phyloP scores from a whole-genome alignment of 2,329 filamentous ascomycete species.

The Lachnum nothofagi region DNA sequence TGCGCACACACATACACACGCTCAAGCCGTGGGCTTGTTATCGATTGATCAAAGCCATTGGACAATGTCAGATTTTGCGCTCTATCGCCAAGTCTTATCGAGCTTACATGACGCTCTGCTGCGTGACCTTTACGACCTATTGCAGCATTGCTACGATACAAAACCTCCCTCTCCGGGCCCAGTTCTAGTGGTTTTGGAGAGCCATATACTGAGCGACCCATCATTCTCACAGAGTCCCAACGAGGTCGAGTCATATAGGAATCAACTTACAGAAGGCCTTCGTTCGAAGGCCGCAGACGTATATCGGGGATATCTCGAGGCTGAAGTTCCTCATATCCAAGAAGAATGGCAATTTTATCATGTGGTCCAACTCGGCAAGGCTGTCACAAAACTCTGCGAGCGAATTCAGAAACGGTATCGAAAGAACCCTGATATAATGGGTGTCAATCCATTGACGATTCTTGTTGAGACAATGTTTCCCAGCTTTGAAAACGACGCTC shows the following conservation, averaged over 20 bases:
- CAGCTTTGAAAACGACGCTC: slow-evolving; percentile 82
- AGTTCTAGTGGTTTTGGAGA: slow-evolving; percentile 72
- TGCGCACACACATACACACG: slow-evolving; percentile 30
- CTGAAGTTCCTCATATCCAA: slow-evolving; percentile 72
- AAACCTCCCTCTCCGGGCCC: slow-evolving; percentile 77
- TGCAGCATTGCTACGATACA: slow-evolving; percentile 83
- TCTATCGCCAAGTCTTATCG: slow-evolving; percentile 70
- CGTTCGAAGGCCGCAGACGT: slow-evolving; percentile 69
- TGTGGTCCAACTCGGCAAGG: slow-evolving; percentile 81
- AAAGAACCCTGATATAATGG: slow-evolving; percentile 83
- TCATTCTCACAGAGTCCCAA: slow-evolving; percentile 67
- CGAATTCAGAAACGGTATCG: slow-evolving; percentile 89
- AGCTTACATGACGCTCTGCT: slow-evolving; percentile 75
- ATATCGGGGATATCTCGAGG: slow-evolving; percentile 73
- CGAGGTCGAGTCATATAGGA: slow-evolving; percentile 66
- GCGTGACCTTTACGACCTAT: slow-evolving; percentile 79
- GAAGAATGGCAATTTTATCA: slow-evolving; percentile 87
- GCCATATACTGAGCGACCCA: slow-evolving; percentile 74
- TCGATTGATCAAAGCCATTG: slow-evolving; percentile 58
- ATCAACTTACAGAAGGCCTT: slow-evolving; percentile 67
- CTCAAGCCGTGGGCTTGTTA: slow-evolving; percentile 39
- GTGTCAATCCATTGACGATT: slow-evolving; percentile 59
- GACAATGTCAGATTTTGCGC: slow-evolving; percentile 63
- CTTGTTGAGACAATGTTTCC: slow-evolving; percentile 81
- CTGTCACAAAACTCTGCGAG: slow-evolving; percentile 77